phyloP scores from a whole-genome alignment of 2,329 filamentous ascomycete genomes.

The Chlorencoelia australis region DNA sequence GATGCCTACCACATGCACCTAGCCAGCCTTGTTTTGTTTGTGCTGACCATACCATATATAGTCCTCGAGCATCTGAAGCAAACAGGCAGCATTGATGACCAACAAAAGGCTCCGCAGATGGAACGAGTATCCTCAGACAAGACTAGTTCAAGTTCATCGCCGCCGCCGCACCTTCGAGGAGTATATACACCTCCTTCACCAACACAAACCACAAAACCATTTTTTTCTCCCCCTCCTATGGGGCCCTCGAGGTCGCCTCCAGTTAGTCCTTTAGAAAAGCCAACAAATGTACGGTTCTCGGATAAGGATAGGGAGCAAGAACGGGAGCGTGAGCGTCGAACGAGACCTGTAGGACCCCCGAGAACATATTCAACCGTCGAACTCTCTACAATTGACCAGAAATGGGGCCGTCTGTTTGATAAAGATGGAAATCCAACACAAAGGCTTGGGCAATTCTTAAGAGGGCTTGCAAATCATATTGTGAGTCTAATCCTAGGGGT shows the following conservation, averaged over 20 bases:
- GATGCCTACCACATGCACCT: constrained; percentile 22
- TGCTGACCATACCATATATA: constrained; percentile 10
- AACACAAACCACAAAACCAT: constrained; percentile 18
- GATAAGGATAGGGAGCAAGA: too few species aligned
- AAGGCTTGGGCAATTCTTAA: constrained; percentile 59
- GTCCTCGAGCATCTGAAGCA: constrained; percentile 28
- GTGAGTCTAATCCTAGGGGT: too few species aligned
- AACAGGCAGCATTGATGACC: constrained; percentile 23
- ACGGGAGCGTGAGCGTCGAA: too few species aligned
- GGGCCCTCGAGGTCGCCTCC: constrained; percentile 20
- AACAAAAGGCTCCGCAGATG: constrained; percentile 20
- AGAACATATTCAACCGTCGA: constrained; percentile 30
- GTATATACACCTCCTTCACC: constrained; percentile 48
- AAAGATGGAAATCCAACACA: constrained; percentile 54
- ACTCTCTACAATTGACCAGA: constrained; percentile 53
- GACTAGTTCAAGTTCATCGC: constrained; percentile 30
- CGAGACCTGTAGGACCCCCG: background rate
- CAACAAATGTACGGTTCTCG: constrained; percentile 21
- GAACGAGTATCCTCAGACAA: constrained; percentile 32
- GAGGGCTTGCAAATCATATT: constrained; percentile 64
- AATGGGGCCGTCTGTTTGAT: constrained; percentile 71
- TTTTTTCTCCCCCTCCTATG: constrained; percentile 26
- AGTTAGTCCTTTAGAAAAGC: constrained; percentile 27
- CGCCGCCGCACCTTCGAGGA: constrained; percentile 33
- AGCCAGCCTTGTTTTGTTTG: constrained; percentile 15